Evolutionary conservation across 2,329 filamentous ascomycete genomes (phyloP).

Genomic region (Volutella citrinella): DNA sequence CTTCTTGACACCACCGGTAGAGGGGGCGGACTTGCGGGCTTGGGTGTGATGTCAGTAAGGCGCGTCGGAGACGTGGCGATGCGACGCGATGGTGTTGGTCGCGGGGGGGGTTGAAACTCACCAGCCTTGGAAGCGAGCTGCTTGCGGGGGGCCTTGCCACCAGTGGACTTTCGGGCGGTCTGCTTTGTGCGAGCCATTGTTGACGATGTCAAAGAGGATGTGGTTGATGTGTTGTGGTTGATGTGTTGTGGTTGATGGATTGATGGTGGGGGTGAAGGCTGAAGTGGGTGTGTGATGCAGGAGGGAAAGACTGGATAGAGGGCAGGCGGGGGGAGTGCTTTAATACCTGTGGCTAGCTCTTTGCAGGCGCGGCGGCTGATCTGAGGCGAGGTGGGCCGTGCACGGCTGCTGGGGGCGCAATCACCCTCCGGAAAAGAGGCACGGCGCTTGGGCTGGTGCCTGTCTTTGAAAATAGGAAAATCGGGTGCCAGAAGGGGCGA

Average conservation of each 20-base stretch:
- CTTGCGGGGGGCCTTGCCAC: conserved; percentile 82
- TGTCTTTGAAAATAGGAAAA: conserved; percentile 19
- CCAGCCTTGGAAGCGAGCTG: conserved; percentile 98
- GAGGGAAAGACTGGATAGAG: conserved; percentile 34
- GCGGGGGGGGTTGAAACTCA: conserved; percentile 17
- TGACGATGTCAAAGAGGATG: conserved; percentile 33
- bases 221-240: conserved; percentile 24
- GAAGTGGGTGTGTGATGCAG: conserved; percentile 41
- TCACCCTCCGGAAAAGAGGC: conserved; percentile 25
- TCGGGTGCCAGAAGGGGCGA: conserved; percentile 16
- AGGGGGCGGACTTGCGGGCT: conserved; percentile 93
- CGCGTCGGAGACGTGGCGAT: conserved; percentile 13
- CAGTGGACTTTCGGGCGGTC: conserved; percentile 72
- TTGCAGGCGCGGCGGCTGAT: conserved; percentile 35
- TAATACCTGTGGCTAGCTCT: conserved; percentile 36
- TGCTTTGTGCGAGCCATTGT: conserved; percentile 66
- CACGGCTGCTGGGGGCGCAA: conserved; percentile 16
- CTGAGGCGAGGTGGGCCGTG: conserved; percentile 26
- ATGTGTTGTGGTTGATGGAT: conserved; percentile 22
- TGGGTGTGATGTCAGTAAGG: conserved; percentile 8
- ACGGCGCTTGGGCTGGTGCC: conserved; percentile 10
- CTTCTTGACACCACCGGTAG: conserved; percentile 97
- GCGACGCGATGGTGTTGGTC: conserved; percentile 1
- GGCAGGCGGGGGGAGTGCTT: conserved; percentile 43
- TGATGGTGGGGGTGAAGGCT: conserved; percentile 26